A percentile compares a stretch with the other conserved stretches of the same genome.
These are phyloP conservation scores for Solanum hybrid DNA, from an alignment of 305 asterid species.

Conservation along the genomic window DNA sequence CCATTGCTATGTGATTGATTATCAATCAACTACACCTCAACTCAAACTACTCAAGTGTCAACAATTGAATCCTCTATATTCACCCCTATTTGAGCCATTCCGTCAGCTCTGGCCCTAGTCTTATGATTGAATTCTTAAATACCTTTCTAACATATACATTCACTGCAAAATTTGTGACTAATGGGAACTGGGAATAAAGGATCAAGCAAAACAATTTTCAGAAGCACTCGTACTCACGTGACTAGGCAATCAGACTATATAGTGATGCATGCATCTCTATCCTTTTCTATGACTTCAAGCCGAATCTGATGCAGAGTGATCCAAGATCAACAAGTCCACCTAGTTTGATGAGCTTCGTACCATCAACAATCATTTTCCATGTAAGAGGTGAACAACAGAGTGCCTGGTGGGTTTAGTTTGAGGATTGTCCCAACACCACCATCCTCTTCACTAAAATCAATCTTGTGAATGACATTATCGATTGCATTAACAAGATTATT, in stretches of 20 bases:
- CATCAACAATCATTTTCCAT: conserved; percentile 9
- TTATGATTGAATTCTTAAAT: not conserved
- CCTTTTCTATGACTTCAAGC: not conserved
- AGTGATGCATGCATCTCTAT: not conserved
- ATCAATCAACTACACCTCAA: not conserved
- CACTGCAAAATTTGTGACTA: not conserved
- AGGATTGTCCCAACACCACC: conserved; percentile 8
- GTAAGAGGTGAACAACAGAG: not conserved
- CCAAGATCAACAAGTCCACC: conserved; percentile 11
- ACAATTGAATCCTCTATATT: not conserved
- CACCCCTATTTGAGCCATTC: not conserved
- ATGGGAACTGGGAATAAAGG: not conserved
- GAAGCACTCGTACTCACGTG: not conserved
- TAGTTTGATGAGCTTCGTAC: conserved; percentile 7
- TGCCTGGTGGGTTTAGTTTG: not conserved
- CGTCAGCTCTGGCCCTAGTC: not conserved
- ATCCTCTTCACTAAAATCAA: not conserved
- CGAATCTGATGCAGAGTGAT: not conserved
- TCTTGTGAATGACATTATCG: not conserved
- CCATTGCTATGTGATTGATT: not conserved
- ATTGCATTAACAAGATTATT: not conserved
- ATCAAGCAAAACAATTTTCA: not conserved
- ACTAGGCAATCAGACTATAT: not conserved
- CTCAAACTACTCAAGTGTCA: not conserved
- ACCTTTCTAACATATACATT: not conserved